phyloP scores from a whole-genome alignment of 139 green algal genomes.

The Chlorella sp. region DNA sequence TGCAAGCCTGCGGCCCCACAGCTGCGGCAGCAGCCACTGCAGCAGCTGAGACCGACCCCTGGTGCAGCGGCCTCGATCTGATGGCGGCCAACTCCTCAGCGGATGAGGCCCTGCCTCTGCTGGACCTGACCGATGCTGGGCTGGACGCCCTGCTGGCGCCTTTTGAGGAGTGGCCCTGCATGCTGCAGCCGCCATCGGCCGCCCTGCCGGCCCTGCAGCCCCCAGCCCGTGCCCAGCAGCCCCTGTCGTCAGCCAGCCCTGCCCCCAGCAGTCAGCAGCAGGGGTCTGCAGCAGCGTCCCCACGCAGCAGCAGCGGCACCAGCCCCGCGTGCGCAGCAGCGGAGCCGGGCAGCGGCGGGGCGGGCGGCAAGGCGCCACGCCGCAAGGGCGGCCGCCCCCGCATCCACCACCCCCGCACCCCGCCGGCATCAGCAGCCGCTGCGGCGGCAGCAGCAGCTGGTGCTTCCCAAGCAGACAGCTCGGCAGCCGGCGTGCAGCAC shows the following conservation, averaged over 20 bases:
- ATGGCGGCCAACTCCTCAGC: background rate
- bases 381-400: conserved; percentile 19
- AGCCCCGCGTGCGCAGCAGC: background rate
- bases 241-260: background rate
- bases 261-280: background rate
- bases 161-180: conserved; percentile 21
- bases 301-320: background rate
- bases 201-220: background rate
- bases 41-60: background rate
- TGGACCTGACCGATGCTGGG: background rate
- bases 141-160: conserved; percentile 23
- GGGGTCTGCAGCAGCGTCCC: background rate
- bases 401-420: background rate
- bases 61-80: conserved; percentile 7
- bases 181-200: conserved; percentile 3
- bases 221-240: no score
- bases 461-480: background rate
- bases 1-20: no score
- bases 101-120: background rate
- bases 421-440: background rate
- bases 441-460: background rate
- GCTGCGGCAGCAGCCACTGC: background rate
- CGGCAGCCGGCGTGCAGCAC: background rate
- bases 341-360: background rate
- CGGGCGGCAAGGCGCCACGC: background rate